Percentiles rank a stretch among this genome's conserved stretches.
Conservation (phyloP, 495 filamentous ascomycete genomes). For the Neurospora sp. region DNA sequence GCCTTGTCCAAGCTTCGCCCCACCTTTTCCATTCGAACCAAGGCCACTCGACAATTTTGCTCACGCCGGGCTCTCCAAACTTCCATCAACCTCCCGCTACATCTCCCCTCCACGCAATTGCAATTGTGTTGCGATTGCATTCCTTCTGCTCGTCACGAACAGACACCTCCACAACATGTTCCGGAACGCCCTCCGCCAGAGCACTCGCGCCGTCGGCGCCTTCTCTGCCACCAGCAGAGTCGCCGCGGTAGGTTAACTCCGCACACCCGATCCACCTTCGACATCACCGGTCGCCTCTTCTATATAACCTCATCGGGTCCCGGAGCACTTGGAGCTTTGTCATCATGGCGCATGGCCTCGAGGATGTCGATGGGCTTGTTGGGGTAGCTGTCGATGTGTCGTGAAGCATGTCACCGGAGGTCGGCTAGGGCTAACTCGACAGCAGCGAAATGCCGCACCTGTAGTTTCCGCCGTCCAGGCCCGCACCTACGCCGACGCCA, state of each 20-base stretch:
- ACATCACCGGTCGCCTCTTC: conserved; percentile 27
- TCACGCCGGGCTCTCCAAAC: conserved; percentile 9
- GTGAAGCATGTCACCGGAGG: conserved; percentile 26
- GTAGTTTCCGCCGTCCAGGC: conserved; percentile 64
- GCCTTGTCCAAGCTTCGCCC: conserved; percentile 13
- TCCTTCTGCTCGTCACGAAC: conserved; percentile 25
- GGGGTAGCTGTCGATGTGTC: conserved; percentile 23
- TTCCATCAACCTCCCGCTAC: neutral
- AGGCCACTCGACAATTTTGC: conserved; percentile 15
- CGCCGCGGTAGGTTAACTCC: conserved; percentile 71
- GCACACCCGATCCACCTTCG: conserved; percentile 26
- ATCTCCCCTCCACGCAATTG: conserved; percentile 19
- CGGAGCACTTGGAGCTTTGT: conserved; percentile 29
- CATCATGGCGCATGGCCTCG: conserved; percentile 9
- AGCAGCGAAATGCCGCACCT: conserved; percentile 78
- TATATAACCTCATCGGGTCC: conserved; percentile 25
- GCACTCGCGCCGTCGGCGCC: conserved; percentile 84
- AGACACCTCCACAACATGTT: conserved; percentile 60
- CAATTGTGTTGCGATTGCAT: conserved; percentile 41
- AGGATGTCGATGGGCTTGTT: conserved; percentile 18
- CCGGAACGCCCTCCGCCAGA: conserved; percentile 94
- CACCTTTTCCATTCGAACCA: conserved; percentile 9
- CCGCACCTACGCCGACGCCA: conserved; percentile 85
- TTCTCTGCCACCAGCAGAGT: conserved; percentile 83
- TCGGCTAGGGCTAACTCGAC: conserved; percentile 43